These are phyloP conservation scores for Kingdonia uniflora DNA, from an alignment of 164 flowering plant genomes.

Conservation along the genomic window DNA sequence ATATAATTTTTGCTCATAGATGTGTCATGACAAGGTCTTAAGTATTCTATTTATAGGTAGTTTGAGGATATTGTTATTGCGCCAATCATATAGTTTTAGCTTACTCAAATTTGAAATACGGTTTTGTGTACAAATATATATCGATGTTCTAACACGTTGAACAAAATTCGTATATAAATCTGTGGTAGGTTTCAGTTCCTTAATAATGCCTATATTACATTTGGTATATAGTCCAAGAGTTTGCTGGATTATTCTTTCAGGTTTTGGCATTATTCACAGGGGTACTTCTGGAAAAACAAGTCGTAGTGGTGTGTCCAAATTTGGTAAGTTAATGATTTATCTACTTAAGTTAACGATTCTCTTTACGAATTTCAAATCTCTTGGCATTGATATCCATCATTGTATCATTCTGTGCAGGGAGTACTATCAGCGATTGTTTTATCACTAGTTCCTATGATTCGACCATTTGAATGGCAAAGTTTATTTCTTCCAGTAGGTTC, in stretches of 20 bases:
- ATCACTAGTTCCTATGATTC: slow-evolving; percentile 81
- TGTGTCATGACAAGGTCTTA: too few relatives aligned
- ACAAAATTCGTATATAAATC: too few relatives aligned
- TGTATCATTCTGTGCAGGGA: slow-evolving; percentile 48
- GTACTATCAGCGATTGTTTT: slow-evolving; percentile 67
- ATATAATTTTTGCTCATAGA: too few relatives aligned
- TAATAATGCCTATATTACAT: too few relatives aligned
- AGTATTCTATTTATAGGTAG: too few relatives aligned
- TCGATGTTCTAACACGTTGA: too few relatives aligned
- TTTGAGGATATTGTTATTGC: too few relatives aligned
- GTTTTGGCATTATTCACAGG: slow-evolving; percentile 65
- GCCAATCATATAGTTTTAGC: too few relatives aligned
- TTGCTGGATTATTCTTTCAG: slow-evolving; percentile 26
- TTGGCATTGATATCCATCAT: not conserved
- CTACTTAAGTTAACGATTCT: not conserved
- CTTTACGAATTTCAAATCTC: not conserved
- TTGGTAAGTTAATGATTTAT: slow-evolving; percentile 35
- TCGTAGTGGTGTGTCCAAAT: slow-evolving; percentile 70
- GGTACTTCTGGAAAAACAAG: slow-evolving; percentile 82
- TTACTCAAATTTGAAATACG: too few relatives aligned
- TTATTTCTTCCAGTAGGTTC: slow-evolving; percentile 77
- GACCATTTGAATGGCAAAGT: slow-evolving; percentile 97
- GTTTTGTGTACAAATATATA: too few relatives aligned
- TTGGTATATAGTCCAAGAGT: too few relatives aligned
- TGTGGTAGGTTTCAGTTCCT: too few relatives aligned